phyloP scores from a whole-genome alignment of 2,329 filamentous ascomycete genomes.

The Coleophoma eucalyptorum region DNA sequence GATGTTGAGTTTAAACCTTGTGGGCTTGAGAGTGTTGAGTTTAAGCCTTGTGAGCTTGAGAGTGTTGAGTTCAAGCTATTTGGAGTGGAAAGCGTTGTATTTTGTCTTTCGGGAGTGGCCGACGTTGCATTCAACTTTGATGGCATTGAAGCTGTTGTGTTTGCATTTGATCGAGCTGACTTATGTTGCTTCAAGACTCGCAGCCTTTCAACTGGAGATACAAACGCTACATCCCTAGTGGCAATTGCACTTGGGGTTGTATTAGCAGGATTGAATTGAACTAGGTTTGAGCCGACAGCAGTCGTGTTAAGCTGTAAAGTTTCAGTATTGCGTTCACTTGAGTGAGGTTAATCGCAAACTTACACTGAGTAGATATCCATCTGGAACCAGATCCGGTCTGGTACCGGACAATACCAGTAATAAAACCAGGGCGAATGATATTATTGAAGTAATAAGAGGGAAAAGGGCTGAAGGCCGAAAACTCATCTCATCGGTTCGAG shows the following conservation, averaged over 20 bases:
- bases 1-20: too few relatives aligned
- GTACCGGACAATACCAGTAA: slow-evolving; percentile 7
- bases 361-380: slow-evolving; percentile 6
- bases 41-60: too few relatives aligned
- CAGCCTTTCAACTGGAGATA: background rate
- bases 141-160: background rate
- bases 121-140: background rate
- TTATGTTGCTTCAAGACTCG: background rate
- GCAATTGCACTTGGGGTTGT: background rate
- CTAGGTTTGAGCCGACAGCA: slow-evolving; percentile 1
- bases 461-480: slow-evolving; percentile 6
- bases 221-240: background rate
- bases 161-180: background rate
- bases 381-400: slow-evolving; percentile 3
- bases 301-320: slow-evolving; percentile 6
- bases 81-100: background rate
- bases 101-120: background rate
- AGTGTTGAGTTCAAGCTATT: background rate
- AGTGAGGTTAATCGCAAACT: background rate
- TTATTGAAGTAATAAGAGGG: slow-evolving; percentile 2
- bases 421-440: slow-evolving; percentile 5
- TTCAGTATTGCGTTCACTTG: background rate
- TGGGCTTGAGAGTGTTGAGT: too few relatives aligned
- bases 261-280: slow-evolving; percentile 1
- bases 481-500: background rate